Conservation (phyloP, 1,284 basidiomycete species). For the Pisolithus thermaeus region DNA sequence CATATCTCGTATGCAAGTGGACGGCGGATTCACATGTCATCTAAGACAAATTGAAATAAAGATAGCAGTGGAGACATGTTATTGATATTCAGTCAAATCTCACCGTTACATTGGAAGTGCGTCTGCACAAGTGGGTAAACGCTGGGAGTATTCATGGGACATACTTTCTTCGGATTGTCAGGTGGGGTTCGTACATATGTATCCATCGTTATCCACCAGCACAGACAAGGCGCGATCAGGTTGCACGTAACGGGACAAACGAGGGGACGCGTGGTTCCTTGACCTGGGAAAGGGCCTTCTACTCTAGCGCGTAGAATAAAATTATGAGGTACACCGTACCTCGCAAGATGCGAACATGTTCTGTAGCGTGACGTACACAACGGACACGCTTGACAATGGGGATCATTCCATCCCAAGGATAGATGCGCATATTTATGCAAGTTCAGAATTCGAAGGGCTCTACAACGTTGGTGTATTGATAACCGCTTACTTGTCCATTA, state of each 20-base stretch:
- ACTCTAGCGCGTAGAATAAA: slow-evolving; percentile 7
- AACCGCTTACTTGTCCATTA: background rate
- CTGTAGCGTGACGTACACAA: slow-evolving; percentile 76
- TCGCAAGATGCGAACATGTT: slow-evolving; percentile 86
- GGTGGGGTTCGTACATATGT: slow-evolving; percentile 62
- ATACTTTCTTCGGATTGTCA: slow-evolving; percentile 79
- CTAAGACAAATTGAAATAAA: background rate
- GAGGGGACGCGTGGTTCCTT: slow-evolving; percentile 56
- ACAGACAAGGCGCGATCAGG: slow-evolving; percentile 30
- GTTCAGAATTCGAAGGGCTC: slow-evolving; percentile 10
- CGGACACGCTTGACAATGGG: slow-evolving; percentile 70
- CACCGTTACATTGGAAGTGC: slow-evolving; percentile 73
- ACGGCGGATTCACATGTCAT: background rate
- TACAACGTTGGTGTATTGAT: background rate
- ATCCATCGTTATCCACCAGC: slow-evolving; percentile 74
- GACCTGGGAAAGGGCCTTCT: slow-evolving; percentile 40
- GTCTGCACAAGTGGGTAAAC: slow-evolving; percentile 39
- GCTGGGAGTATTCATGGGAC: slow-evolving; percentile 13
- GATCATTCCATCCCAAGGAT: slow-evolving; percentile 85
- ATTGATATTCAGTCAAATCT: slow-evolving; percentile 7
- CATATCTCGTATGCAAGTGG: too few relatives aligned
- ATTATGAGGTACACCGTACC: slow-evolving; percentile 35
- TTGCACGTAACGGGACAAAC: background rate
- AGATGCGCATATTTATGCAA: slow-evolving; percentile 69
- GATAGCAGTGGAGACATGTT: background rate